These are phyloP conservation scores for Rutstroemia sp. DNA, from an alignment of 2,329 filamentous ascomycete genomes.

Conservation along the genomic window DNA sequence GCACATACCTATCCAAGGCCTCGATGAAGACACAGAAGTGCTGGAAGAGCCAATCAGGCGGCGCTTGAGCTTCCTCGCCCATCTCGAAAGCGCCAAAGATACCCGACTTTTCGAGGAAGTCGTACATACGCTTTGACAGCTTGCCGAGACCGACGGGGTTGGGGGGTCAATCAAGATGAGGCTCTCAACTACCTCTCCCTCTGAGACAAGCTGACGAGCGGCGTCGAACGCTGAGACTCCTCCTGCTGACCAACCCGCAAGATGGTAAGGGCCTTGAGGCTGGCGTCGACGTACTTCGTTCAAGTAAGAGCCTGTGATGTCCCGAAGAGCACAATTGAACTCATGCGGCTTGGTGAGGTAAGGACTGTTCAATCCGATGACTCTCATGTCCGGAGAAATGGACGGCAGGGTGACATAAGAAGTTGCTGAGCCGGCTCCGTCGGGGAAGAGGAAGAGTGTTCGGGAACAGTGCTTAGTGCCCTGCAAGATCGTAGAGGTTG, in stretches of 20 bases:
- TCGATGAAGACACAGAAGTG: too few relatives aligned
- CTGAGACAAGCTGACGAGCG: conserved; percentile 34
- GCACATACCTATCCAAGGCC: too few relatives aligned
- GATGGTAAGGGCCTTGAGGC: conserved; percentile 44
- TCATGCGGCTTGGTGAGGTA: conserved; percentile 57
- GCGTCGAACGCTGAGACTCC: conserved; percentile 66
- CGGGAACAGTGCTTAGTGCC: conserved; percentile 26
- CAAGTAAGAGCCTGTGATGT: conserved; percentile 49
- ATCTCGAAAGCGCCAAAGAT: too few relatives aligned
- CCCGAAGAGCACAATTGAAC: conserved; percentile 55
- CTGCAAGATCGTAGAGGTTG: conserved; percentile 36
- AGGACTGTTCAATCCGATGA: conserved; percentile 59
- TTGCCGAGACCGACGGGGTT: too few relatives aligned
- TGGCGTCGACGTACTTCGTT: conserved; percentile 63
- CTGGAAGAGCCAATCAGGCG: too few relatives aligned
- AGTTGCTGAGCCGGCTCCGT: conserved; percentile 37
- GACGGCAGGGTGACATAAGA: conserved; percentile 26
- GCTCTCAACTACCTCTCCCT: conserved; percentile 13
- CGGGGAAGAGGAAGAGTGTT: conserved; percentile 37
- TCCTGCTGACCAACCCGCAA: conserved; percentile 64
- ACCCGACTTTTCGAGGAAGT: too few relatives aligned
- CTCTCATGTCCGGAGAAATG: conserved; percentile 38
- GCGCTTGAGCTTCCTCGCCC: too few relatives aligned
- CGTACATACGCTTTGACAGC: too few relatives aligned
- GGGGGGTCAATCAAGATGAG: conserved; percentile 20